phyloP scores from a whole-genome alignment of 345 rosid species.

The Salix exigua region DNA sequence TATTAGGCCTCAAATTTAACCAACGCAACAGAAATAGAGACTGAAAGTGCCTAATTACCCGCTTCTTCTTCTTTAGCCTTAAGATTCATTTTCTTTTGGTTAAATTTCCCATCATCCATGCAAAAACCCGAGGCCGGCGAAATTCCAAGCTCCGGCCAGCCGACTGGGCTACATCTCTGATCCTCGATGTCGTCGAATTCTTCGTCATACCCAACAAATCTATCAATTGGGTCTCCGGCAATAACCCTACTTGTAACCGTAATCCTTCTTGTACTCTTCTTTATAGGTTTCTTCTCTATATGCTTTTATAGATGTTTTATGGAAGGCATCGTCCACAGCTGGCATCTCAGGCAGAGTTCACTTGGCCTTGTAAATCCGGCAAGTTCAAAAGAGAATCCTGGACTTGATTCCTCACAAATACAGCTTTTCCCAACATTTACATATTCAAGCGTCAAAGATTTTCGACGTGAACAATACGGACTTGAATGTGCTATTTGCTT shows the following conservation, averaged over 20 bases:
- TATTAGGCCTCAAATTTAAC: neutral
- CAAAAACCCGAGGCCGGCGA: conserved; percentile 44
- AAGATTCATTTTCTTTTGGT: neutral
- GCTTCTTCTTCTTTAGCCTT: neutral
- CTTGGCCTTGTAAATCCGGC: conserved; percentile 17
- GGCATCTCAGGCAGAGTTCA: conserved; percentile 38
- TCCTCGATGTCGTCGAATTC: conserved; percentile 39
- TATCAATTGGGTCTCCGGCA: conserved; percentile 35
- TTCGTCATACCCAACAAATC: neutral
- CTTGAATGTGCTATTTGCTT: conserved; percentile 83
- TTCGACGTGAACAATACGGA: conserved; percentile 48
- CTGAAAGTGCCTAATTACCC: neutral
- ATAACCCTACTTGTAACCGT: conserved; percentile 48
- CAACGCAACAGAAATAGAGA: neutral
- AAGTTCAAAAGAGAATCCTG: conserved; percentile 15
- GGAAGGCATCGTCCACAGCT: conserved; percentile 36
- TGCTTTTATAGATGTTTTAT: conserved; percentile 60
- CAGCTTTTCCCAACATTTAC: conserved; percentile 57
- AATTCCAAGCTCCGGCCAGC: conserved; percentile 45
- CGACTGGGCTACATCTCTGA: neutral
- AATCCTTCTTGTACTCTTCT: conserved; percentile 55
- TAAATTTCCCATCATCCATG: conserved; percentile 24
- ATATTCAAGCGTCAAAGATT: conserved; percentile 58
- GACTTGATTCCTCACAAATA: conserved; percentile 57
- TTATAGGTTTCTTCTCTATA: conserved; percentile 58